Evolutionary conservation across 2,329 filamentous ascomycete genomes (phyloP).

Genomic region (Apiospora phragmitis): DNA sequence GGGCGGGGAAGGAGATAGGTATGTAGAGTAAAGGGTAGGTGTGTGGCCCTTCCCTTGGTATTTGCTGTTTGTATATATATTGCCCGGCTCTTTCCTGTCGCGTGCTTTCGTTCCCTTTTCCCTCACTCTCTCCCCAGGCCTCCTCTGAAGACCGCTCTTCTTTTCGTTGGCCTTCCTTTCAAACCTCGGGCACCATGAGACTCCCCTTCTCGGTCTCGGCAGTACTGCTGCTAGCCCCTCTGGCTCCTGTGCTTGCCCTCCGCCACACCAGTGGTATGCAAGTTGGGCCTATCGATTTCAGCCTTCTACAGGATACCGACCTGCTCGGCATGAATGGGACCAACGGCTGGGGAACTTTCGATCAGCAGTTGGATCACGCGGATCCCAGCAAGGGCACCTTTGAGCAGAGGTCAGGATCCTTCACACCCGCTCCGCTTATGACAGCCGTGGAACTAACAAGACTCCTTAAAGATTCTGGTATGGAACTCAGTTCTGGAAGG

Average conservation of each 20-base stretch:
- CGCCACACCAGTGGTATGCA: conserved; percentile 21
- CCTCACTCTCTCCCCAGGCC: neutral
- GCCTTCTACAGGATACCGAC: conserved; percentile 22
- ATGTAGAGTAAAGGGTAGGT: neutral
- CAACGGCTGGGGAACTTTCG: conserved; percentile 34
- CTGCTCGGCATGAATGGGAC: conserved; percentile 19
- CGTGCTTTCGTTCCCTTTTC: too few species aligned
- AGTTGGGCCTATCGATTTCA: conserved; percentile 23
- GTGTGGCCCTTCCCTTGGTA: neutral
- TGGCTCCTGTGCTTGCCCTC: conserved; percentile 12
- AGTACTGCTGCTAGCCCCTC: conserved; percentile 28
- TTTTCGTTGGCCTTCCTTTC: neutral
- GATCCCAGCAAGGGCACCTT: conserved; percentile 42
- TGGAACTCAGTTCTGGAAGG: conserved; percentile 40
- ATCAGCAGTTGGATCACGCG: conserved; percentile 43
- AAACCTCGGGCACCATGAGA: conserved; percentile 3
- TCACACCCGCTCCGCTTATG: neutral
- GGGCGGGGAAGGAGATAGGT: neutral
- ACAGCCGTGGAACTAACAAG: neutral
- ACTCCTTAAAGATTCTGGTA: conserved; percentile 33
- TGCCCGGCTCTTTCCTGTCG: neutral
- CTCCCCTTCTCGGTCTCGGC: conserved; percentile 12
- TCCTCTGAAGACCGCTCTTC: neutral
- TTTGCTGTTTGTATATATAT: neutral
- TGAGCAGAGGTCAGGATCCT: conserved; percentile 34